Evolutionary conservation across 2,329 filamentous ascomycete species (phyloP), one percentile per base, ranked within the genome.

Genomic region (Fusarium liriodendri): DNA sequence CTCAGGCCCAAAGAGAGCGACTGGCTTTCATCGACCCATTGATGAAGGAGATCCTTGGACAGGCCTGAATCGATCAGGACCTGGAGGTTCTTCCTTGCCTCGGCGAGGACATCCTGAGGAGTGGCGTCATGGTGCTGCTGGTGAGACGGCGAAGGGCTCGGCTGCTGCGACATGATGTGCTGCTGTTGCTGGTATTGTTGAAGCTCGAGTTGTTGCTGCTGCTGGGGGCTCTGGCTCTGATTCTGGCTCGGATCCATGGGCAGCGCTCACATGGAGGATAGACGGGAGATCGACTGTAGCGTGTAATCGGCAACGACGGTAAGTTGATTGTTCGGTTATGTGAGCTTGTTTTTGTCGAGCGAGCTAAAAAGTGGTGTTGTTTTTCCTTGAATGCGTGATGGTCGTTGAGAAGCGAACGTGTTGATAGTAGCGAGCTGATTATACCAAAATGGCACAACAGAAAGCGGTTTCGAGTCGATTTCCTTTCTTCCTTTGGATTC

Each of bases 1-100:
- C 35, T 59, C 50, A 74, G 61, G 29, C 42, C 69, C 47, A 79
- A 79, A 32, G 65, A 79, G 61, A 80, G 82, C 74, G 81, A 79
- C 70, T 81, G 80, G 74, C 80, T 81, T 60, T 81, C 80, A 64
- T 84, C 83, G 64, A 84, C 82, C 80, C 81, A 83, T 78, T 84
- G 83, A 66, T 84, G 83, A 32, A 84, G 80, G 45, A 83, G 76
- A 66, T 86, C 84, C 74, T 82, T 84, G 61, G 84, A 85, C 11
- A 86, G 75, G 52, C 84, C 84, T 18, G 84, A 84, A 69, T 85
- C 84, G 72, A 86, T 86, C 72, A 86, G 77, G 54, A 82, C 82
- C 78, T 86, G 84, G 8, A 86, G 81, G 66, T 85, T 86, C 76
- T 85, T 84, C 54, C 84, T 80, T 52, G 84, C 84, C 77, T 86